phyloP scores from a whole-genome alignment of 495 filamentous ascomycete genomes.

The Aspergillus coremiiformis region DNA sequence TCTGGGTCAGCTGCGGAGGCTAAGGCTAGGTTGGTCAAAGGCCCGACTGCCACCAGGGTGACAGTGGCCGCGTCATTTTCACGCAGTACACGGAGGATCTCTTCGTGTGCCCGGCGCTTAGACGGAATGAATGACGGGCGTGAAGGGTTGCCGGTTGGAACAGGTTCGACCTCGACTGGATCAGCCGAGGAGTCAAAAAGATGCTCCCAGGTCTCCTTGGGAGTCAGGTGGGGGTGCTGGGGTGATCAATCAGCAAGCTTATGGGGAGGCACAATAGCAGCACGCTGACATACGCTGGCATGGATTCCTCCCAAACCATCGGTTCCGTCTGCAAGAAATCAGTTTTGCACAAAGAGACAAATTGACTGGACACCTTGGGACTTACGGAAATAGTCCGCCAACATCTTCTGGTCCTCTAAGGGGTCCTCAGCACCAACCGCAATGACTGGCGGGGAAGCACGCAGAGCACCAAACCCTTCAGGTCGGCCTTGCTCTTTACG shows the following conservation, averaged over 20 bases:
- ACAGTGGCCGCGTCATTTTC: slow-evolving; percentile 76
- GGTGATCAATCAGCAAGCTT: background rate
- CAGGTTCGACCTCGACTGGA: slow-evolving; percentile 30
- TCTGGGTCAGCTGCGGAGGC: slow-evolving; percentile 79
- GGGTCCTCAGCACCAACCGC: slow-evolving; percentile 82
- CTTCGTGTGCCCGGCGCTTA: slow-evolving; percentile 60
- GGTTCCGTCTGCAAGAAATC: slow-evolving; percentile 58
- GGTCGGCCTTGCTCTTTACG: slow-evolving; percentile 55
- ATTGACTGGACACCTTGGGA: slow-evolving; percentile 6
- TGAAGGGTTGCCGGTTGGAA: slow-evolving; percentile 24
- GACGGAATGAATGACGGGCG: slow-evolving; percentile 63
- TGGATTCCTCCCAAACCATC: slow-evolving; percentile 94
- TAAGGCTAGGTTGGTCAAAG: slow-evolving; percentile 82
- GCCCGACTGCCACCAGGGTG: slow-evolving; percentile 82
- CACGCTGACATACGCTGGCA: slow-evolving; percentile 49
- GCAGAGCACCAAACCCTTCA: slow-evolving; percentile 62
- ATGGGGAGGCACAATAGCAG: background rate
- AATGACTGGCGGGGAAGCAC: slow-evolving; percentile 65
- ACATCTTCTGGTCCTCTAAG: slow-evolving; percentile 71
- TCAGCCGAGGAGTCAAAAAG: slow-evolving; percentile 56
- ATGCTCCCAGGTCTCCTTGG: slow-evolving; percentile 74
- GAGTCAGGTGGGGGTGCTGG: slow-evolving; percentile 81
- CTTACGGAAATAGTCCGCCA: slow-evolving; percentile 89
- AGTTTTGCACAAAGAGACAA: slow-evolving; percentile 1
- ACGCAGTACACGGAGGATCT: slow-evolving; percentile 75